phyloP scores from a whole-genome alignment of 2,329 filamentous ascomycete genomes.

The Falciphora oryzae region DNA sequence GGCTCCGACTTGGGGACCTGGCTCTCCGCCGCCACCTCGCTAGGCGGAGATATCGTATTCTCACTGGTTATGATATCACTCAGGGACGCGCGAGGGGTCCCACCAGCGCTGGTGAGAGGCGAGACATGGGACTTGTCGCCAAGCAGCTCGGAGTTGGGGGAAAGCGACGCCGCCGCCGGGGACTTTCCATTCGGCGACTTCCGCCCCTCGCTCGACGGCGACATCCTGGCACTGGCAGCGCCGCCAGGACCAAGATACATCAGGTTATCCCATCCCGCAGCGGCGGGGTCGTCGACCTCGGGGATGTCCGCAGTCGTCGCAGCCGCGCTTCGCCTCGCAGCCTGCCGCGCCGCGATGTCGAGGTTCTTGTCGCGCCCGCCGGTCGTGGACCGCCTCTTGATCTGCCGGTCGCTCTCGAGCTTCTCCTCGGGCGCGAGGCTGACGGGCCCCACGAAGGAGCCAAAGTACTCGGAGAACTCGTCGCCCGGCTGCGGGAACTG shows the following conservation, averaged over 20 bases:
- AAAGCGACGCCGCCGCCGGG: not conserved
- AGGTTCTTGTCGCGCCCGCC: constrained; percentile 12
- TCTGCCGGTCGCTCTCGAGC: constrained; percentile 46
- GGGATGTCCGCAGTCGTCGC: constrained; percentile 17
- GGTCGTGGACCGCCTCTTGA: constrained; percentile 29
- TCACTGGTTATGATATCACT: constrained; percentile 4
- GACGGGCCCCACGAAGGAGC: constrained; percentile 26
- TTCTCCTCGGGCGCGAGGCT: constrained; percentile 46
- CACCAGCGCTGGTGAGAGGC: constrained; percentile 8
- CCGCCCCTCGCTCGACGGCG: constrained; percentile 35
- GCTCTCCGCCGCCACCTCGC: not conserved
- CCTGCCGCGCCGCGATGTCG: not conserved
- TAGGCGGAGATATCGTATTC: not conserved
- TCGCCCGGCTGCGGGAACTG: constrained; percentile 52
- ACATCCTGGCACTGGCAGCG: constrained; percentile 36
- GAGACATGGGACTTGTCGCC: constrained; percentile 1
- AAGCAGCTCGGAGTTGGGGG: not conserved
- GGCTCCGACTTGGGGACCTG: not conserved
- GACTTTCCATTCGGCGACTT: not conserved
- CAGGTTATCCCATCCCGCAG: constrained; percentile 31
- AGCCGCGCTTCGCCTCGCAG: not conserved
- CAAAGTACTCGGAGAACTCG: constrained; percentile 49
- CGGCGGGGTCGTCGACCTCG: constrained; percentile 26
- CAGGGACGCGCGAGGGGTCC: constrained; percentile 9
- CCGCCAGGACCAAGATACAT: constrained; percentile 46